Conservation (phyloP, 805 yeast genomes). For the Candida awuae region DNA sequence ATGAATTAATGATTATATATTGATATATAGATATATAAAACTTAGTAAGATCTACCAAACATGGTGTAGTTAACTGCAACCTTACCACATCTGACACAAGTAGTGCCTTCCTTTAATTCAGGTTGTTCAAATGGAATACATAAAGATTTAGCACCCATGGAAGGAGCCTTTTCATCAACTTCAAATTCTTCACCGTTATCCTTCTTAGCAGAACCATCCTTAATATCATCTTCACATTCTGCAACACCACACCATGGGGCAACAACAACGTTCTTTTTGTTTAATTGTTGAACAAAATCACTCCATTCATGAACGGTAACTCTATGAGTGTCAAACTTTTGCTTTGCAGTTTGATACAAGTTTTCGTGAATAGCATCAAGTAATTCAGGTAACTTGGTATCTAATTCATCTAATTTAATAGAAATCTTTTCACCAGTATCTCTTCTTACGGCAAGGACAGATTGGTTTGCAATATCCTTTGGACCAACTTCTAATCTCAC, state of each 20-base stretch:
- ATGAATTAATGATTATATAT: no score
- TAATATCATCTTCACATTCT: conserved; percentile 95
- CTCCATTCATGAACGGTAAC: conserved; percentile 76
- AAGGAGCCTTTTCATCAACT: conserved; percentile 92
- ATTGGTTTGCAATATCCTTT: conserved; percentile 74
- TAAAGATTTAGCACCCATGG: conserved; percentile 98
- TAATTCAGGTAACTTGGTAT: conserved; percentile 59
- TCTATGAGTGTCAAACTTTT: conserved; percentile 75
- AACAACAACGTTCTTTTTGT: conserved; percentile 80
- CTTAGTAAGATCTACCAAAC: conserved; percentile 97
- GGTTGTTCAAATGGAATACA: conserved; percentile 97
- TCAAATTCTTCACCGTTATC: conserved; percentile 81
- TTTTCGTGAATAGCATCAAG: conserved; percentile 76
- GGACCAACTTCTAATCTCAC: conserved; percentile 95
- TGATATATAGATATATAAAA: no score
- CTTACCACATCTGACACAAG: conserved; percentile 79
- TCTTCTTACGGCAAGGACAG: conserved; percentile 88
- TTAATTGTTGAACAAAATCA: conserved; percentile 88
- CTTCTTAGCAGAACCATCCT: conserved; percentile 76
- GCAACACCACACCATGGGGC: conserved; percentile 97
- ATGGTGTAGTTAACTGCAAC: conserved; percentile 77
- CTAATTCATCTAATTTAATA: conserved; percentile 59
- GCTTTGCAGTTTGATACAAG: conserved; percentile 71
- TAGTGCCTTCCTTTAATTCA: conserved; percentile 63
- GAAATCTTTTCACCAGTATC: conserved; percentile 71